phyloP scores from a whole-genome alignment of 371 early-diverging fungal genomes.

The Syncephalastrum monosporum region DNA sequence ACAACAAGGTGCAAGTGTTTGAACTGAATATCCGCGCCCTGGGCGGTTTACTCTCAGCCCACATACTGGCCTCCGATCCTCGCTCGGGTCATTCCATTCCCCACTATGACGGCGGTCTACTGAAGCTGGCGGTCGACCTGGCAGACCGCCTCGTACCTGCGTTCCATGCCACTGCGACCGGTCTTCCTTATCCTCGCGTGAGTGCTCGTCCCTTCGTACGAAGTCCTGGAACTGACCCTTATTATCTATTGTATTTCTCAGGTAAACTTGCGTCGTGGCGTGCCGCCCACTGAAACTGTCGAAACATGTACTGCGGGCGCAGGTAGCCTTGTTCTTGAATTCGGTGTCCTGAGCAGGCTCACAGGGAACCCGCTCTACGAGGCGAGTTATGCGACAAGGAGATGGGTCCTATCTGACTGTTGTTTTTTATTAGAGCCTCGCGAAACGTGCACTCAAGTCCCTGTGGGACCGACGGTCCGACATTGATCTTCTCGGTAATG shows the following conservation, averaged over 20 bases:
- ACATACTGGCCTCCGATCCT: slow-evolving; percentile 79
- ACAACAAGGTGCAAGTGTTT: slow-evolving; percentile 92
- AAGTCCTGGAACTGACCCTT: background rate
- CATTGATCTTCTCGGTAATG: slow-evolving; percentile 82
- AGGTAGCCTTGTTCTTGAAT: slow-evolving; percentile 92
- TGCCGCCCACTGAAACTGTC: slow-evolving; percentile 63
- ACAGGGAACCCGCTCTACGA: slow-evolving; percentile 79
- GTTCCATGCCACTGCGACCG: slow-evolving; percentile 78
- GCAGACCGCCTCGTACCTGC: slow-evolving; percentile 90
- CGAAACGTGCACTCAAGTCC: slow-evolving; percentile 66
- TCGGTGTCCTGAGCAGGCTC: slow-evolving; percentile 88
- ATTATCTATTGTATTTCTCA: slow-evolving; percentile 6
- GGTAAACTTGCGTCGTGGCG: slow-evolving; percentile 80
- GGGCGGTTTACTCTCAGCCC: slow-evolving; percentile 89
- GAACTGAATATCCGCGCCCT: slow-evolving; percentile 91
- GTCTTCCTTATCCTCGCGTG: slow-evolving; percentile 86
- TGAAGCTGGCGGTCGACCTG: slow-evolving; percentile 78
- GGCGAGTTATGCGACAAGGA: slow-evolving; percentile 24
- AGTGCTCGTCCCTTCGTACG: slow-evolving; percentile 3
- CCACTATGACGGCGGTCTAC: slow-evolving; percentile 75
- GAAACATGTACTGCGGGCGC: slow-evolving; percentile 93
- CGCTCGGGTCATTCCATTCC: slow-evolving; percentile 48
- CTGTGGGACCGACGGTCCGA: slow-evolving; percentile 80
- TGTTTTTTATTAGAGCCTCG: slow-evolving; percentile 48
- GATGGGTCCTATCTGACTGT: background rate